A percentile compares a stretch with the other conserved stretches of the same genome.
Evolutionary conservation across 345 rosid genomes (phyloP).

Genomic region (Melaleuca alternifolia): DNA sequence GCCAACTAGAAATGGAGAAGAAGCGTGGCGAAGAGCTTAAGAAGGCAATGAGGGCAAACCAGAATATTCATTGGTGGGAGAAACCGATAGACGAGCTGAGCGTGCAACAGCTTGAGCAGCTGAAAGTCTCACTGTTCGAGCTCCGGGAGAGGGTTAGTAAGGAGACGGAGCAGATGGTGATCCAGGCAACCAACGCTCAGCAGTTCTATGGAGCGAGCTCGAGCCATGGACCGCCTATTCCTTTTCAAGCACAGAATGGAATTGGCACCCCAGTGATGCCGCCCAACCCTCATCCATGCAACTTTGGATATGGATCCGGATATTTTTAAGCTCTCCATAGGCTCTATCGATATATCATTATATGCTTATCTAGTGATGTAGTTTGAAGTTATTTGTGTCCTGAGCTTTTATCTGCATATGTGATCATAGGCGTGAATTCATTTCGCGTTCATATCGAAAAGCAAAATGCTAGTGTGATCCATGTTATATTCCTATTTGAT

Average conservation of each 20-base stretch:
- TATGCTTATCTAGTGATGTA: background rate
- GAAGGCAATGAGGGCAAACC: background rate
- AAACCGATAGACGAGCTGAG: conserved; percentile 11
- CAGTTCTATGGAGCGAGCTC: background rate
- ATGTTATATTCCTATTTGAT: background rate
- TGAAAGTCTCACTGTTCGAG: conserved; percentile 12
- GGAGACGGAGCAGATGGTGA: conserved; percentile 2
- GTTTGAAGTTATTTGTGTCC: background rate
- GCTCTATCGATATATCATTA: background rate
- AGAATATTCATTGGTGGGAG: conserved; percentile 16
- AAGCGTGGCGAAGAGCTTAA: conserved; percentile 10
- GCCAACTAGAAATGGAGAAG: conserved; percentile 17
- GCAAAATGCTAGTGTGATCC: background rate
- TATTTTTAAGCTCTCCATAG: background rate
- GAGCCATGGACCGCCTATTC: background rate
- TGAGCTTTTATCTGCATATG: background rate
- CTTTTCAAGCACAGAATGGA: background rate
- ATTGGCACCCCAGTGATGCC: background rate
- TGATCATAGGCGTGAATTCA: background rate
- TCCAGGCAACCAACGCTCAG: background rate
- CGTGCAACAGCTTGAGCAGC: conserved; percentile 4
- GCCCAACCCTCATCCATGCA: background rate
- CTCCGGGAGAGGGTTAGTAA: conserved; percentile 10
- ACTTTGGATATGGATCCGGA: background rate
- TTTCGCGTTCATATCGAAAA: background rate